Evolutionary conservation across 805 yeast genomes (phyloP).

Genomic region (Ogataea populi-albae): DNA sequence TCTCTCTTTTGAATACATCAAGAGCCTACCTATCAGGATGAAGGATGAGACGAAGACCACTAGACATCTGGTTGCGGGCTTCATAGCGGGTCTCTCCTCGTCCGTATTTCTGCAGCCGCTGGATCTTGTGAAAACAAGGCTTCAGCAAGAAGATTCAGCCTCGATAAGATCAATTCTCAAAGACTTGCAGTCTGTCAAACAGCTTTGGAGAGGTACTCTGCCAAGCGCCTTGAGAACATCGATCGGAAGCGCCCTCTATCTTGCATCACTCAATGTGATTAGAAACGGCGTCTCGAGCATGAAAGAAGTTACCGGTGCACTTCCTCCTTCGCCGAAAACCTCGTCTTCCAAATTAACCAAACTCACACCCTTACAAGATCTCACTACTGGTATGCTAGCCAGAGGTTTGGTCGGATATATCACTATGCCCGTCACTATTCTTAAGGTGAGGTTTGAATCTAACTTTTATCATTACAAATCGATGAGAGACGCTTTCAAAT

Average conservation of each 20-base stretch:
- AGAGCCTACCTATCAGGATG: conserved; percentile 8
- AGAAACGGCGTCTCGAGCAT: conserved; percentile 49
- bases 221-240: conserved; percentile 91
- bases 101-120: conserved; percentile 83
- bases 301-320: conserved; percentile 8
- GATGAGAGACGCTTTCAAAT: conserved; percentile 54
- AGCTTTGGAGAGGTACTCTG: conserved; percentile 90
- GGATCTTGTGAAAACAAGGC: conserved; percentile 82
- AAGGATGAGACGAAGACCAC: conserved; percentile 20
- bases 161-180: conserved; percentile 34
- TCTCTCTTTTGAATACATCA: too few species aligned
- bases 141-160: conserved; percentile 55
- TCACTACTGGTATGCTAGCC: conserved; percentile 72
- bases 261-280: conserved; percentile 64
- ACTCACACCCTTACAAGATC: conserved; percentile 64
- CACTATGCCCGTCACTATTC: conserved; percentile 92
- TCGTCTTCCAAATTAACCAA: conserved; percentile 60
- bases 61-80: conserved; percentile 75
- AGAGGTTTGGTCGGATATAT: conserved; percentile 79
- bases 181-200: conserved; percentile 41
- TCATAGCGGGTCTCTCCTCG: conserved; percentile 78
- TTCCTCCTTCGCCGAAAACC: conserved; percentile 1
- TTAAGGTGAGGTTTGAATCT: conserved; percentile 88
- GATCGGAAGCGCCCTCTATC: conserved; percentile 83
- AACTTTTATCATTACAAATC: conserved; percentile 68